Conservation (phyloP, 192 early-diverging fungal genomes). For the Thamnidium elegans region DNA sequence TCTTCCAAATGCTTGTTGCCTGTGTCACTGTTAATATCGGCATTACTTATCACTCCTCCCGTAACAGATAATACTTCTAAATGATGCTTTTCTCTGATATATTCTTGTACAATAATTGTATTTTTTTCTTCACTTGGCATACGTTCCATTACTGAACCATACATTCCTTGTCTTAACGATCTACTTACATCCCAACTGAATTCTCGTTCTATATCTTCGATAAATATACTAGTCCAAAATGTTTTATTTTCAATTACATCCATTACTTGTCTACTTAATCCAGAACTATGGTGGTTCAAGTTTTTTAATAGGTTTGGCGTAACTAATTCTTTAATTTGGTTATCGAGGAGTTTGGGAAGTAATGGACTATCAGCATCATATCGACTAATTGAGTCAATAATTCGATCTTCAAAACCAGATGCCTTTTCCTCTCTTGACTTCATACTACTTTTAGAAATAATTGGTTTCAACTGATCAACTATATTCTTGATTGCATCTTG, state of each 20-base stretch:
- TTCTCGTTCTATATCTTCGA: constrained; percentile 45
- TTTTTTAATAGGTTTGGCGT: neutral
- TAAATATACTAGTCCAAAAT: constrained; percentile 48
- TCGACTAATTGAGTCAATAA: constrained; percentile 21
- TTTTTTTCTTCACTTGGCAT: too few species aligned
- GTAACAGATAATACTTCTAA: constrained; percentile 9
- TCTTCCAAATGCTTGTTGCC: too few species aligned
- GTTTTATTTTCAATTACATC: constrained; percentile 36
- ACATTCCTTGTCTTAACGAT: constrained; percentile 41
- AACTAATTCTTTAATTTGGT: too few species aligned
- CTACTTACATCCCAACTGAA: constrained; percentile 40
- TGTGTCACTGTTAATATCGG: too few species aligned
- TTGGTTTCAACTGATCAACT: constrained; percentile 9
- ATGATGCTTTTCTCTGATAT: constrained; percentile 44
- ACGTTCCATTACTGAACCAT: constrained; percentile 20
- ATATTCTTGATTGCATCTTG: neutral
- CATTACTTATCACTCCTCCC: too few species aligned
- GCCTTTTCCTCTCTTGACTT: constrained; percentile 3
- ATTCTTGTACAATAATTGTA: constrained; percentile 32
- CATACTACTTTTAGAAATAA: constrained; percentile 13
- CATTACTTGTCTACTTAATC: constrained; percentile 42
- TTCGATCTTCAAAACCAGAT: constrained; percentile 6
- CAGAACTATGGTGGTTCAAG: neutral
- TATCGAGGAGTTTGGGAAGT: neutral
- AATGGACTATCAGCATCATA: constrained; percentile 23